Conservation (phyloP, 495 filamentous ascomycete genomes). For the Podospora sp. region DNA sequence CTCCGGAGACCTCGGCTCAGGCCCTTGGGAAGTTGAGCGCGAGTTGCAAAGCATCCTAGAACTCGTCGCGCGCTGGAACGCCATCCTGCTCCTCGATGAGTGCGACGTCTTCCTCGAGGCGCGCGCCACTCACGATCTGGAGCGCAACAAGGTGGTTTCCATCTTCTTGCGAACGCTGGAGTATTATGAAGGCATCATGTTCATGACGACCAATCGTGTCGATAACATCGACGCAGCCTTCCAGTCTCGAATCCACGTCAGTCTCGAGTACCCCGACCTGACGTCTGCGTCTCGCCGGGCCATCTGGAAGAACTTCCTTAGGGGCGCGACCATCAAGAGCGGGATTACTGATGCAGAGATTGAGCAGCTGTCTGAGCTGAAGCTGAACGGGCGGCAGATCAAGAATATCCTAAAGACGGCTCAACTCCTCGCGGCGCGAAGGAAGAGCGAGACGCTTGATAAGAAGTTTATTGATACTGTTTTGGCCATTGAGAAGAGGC, state of each 20-base stretch:
- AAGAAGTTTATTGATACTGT: constrained; percentile 36
- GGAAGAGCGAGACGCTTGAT: constrained; percentile 34
- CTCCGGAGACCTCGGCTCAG: constrained; percentile 57
- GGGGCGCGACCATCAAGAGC: constrained; percentile 29
- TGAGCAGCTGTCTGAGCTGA: constrained; percentile 40
- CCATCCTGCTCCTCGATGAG: constrained; percentile 64
- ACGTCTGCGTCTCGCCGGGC: constrained; percentile 33
- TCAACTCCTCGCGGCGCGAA: constrained; percentile 36
- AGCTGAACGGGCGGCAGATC: constrained; percentile 49
- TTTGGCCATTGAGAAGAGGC: constrained; percentile 37
- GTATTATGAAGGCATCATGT: constrained; percentile 62
- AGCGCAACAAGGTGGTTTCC: constrained; percentile 58
- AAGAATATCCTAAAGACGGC: constrained; percentile 58
- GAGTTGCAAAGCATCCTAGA: constrained; percentile 55
- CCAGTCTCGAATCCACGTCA: constrained; percentile 54
- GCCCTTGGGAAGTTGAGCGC: constrained; percentile 51
- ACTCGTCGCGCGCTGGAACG: constrained; percentile 55
- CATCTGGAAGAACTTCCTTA: constrained; percentile 40
- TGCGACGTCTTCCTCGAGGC: constrained; percentile 69
- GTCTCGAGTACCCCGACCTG: constrained; percentile 50
- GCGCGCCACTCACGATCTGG: constrained; percentile 55
- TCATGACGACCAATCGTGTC: constrained; percentile 60
- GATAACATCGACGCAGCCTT: constrained; percentile 55
- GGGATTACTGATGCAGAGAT: constrained; percentile 33
- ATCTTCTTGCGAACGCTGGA: constrained; percentile 59